A percentile compares a stretch with the other conserved stretches of the same genome.
These are phyloP conservation scores for Starmerella sirachaensis DNA, from an alignment of 805 yeast genomes.

Conservation along the genomic window DNA sequence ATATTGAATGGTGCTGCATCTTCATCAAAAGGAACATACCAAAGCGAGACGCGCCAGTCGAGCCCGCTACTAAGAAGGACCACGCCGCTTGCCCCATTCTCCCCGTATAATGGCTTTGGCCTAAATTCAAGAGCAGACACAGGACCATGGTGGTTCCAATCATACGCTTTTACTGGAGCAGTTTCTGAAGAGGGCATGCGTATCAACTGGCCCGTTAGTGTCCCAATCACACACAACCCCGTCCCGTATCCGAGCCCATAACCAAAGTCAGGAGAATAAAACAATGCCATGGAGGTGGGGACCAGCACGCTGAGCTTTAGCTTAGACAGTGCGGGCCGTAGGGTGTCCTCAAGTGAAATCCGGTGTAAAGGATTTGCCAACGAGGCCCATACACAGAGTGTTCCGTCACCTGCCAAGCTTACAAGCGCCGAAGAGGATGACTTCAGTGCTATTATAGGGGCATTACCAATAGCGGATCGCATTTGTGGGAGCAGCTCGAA, in stretches of 20 bases:
- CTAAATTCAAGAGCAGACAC: conserved; percentile 10
- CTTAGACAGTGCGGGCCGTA: conserved; percentile 3
- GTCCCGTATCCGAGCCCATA: conserved; percentile 15
- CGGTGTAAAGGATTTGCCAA: conserved; percentile 29
- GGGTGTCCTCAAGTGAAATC: conserved; percentile 19
- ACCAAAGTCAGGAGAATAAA: conserved; percentile 4
- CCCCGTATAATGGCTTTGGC: background rate
- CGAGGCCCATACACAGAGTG: conserved; percentile 30
- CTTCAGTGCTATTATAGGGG: conserved; percentile 24
- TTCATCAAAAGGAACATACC: conserved; percentile 15
- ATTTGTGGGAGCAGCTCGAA: conserved; percentile 26
- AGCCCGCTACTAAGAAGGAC: conserved; percentile 15
- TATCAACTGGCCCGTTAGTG: conserved; percentile 14
- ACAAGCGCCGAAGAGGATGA: conserved; percentile 25
- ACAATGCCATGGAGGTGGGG: conserved; percentile 12
- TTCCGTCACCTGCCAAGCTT: conserved; percentile 32
- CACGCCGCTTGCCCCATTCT: conserved; percentile 1
- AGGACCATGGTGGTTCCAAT: conserved; percentile 12
- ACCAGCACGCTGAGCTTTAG: conserved; percentile 10
- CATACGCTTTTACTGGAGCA: background rate
- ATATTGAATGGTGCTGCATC: background rate
- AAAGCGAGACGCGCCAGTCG: conserved; percentile 16
- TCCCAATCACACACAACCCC: conserved; percentile 12
- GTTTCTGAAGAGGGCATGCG: conserved; percentile 11
- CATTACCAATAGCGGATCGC: conserved; percentile 28